Base-by-base conservation (phyloP, 371 early-diverging fungal genomes). In the Smittium mucronatum region DNA sequence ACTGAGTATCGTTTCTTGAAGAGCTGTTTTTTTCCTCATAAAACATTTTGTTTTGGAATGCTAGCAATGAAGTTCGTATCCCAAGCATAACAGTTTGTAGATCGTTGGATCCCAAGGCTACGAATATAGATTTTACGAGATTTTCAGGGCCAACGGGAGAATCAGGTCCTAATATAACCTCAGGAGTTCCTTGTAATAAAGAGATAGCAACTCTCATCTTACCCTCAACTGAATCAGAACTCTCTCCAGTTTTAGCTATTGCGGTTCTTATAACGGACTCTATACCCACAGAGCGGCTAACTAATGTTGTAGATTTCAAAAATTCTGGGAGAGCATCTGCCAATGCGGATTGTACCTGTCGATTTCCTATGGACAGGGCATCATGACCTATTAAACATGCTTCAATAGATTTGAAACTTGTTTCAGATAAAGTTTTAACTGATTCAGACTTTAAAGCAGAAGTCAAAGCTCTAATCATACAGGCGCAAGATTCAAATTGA, bases 391-490 rank as follows among this genome's bases (percentile, higher is more conserved):
- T 63, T 1, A 71, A 69, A 1, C 35, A 63, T 15, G 63, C 61
- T 68, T 78, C 78, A 8, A 78, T 71, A 17, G 72, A 59, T 71
- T 79, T 76, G 1, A 75, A n/a, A 57, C 80, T 77, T 1, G 67
- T 70, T 0, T 72, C 36, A 21, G 76, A 70, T 30, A 78, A 58
- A 0, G 70, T 28, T 15, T 17, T 30, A 2, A 75, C 79, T 21
- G 69, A 71, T 16, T 75, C 78, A 2, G 78, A 72, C 0, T 35
- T 32, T 28, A 70, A 36, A 1, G 78, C 80, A 0, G 79, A 73
- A 17, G 70, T 61, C 8, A 76, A 57, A 8, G 78, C 75, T 47
- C 64, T 47, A 68, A 78, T 69, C 72, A 79, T 77, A 25, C 75
- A 75, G 2, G 33, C 8, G 59, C 67, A 69, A 28, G 64, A n/a